Percentiles rank a stretch among this genome's conserved stretches.
These are phyloP conservation scores for Acorus calamus DNA, from an alignment of 106 monocot species.

Conservation along the genomic window DNA sequence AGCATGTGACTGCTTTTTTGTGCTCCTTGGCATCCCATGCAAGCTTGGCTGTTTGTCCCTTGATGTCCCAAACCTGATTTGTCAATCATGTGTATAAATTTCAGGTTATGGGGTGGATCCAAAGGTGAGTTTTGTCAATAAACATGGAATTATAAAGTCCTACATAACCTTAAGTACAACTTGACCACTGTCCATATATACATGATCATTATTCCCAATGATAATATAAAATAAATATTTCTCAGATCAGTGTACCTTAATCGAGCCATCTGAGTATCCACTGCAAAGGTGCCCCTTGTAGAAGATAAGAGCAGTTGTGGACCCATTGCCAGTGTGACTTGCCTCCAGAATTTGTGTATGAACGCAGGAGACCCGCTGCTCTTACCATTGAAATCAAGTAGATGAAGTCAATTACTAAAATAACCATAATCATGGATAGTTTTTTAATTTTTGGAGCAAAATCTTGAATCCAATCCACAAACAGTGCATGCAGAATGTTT, in stretches of 20 bases:
- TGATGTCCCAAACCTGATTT: conserved; percentile 82
- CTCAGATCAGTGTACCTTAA: conserved; percentile 45
- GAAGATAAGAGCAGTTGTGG: conserved; percentile 75
- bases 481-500: too few species aligned
- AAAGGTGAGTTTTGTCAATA: too few species aligned
- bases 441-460: not conserved
- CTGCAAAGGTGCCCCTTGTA: conserved; percentile 69
- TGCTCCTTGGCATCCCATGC: conserved; percentile 70
- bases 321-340: conserved; percentile 53
- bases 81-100: too few species aligned
- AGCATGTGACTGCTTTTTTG: conserved; percentile 68
- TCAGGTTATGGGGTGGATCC: too few species aligned
- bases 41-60: conserved; percentile 51
- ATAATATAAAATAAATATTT: not conserved
- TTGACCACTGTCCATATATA: not conserved
- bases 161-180: too few species aligned
- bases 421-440: not conserved
- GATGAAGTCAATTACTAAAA: too few species aligned
- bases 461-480: too few species aligned
- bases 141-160: too few species aligned
- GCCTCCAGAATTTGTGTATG: conserved; percentile 95
- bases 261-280: conserved; percentile 77
- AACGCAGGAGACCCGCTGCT: conserved; percentile 89
- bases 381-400: conserved; percentile 8
- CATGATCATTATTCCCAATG: not conserved